phyloP scores from a whole-genome alignment of 2,329 filamentous ascomycete species.

The Epichloe typhina region DNA sequence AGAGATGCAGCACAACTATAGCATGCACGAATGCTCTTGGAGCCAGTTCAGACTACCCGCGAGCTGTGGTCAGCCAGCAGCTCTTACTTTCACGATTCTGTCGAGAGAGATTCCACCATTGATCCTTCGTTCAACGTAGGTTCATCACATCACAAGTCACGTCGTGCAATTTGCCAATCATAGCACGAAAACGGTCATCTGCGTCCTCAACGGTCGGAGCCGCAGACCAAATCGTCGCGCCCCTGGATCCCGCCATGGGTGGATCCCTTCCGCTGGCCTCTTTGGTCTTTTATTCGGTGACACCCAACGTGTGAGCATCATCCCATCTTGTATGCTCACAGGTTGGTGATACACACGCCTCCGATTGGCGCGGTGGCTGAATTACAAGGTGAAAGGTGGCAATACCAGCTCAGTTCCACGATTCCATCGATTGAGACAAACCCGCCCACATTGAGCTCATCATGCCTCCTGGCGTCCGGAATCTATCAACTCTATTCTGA shows the following conservation, averaged over 20 bases:
- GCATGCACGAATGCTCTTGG: background rate
- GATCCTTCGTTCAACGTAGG: background rate
- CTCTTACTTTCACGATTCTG: too few relatives aligned
- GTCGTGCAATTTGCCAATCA: background rate
- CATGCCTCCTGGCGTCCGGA: background rate
- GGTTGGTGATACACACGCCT: slow-evolving; percentile 1
- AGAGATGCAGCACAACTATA: background rate
- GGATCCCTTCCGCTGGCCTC: background rate
- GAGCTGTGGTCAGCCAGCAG: background rate
- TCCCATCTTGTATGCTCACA: background rate
- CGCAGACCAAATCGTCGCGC: background rate
- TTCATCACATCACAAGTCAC: background rate
- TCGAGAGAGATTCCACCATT: background rate
- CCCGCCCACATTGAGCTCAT: background rate
- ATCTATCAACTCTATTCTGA: background rate
- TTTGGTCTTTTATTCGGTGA: background rate
- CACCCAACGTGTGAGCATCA: background rate
- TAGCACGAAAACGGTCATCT: background rate
- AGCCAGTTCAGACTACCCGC: background rate
- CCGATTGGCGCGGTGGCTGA: background rate
- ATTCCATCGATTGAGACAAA: background rate
- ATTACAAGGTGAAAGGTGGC: too few relatives aligned
- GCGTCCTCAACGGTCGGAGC: background rate
- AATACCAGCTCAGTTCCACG: background rate
- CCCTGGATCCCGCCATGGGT: background rate